Evolutionary conservation across 1,139 yeast species (phyloP).

Genomic region (Suhomyces chickasaworum): DNA sequence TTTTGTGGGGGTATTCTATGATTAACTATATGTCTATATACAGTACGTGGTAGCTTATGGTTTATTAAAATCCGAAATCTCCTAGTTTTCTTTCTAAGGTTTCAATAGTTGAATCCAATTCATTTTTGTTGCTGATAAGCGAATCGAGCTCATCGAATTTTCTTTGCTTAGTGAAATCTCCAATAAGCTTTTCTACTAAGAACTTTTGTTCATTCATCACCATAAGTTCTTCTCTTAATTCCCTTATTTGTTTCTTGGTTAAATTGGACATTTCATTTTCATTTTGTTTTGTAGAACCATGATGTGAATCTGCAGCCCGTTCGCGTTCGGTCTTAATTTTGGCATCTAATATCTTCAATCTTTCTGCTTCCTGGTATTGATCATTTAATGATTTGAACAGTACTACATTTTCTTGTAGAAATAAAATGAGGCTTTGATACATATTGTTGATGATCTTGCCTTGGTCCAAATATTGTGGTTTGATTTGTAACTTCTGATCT

Average conservation of each 20-base stretch:
- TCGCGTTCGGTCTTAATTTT: neutral
- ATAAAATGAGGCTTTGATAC: slow-evolving; percentile 35
- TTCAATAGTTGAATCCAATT: slow-evolving; percentile 55
- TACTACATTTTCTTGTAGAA: slow-evolving; percentile 38
- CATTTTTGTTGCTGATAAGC: slow-evolving; percentile 59
- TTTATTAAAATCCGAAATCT: slow-evolving; percentile 54
- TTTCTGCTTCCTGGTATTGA: slow-evolving; percentile 28
- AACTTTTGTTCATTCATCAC: slow-evolving; percentile 84
- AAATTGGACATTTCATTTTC: slow-evolving; percentile 28
- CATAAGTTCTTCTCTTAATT: slow-evolving; percentile 73
- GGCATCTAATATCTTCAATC: slow-evolving; percentile 9
- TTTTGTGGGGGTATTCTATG: slow-evolving; percentile 3
- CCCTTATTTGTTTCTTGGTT: slow-evolving; percentile 55
- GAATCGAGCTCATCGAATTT: slow-evolving; percentile 76
- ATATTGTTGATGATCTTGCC: slow-evolving; percentile 33
- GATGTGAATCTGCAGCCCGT: neutral
- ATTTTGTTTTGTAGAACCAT: slow-evolving; percentile 2
- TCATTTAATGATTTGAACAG: slow-evolving; percentile 33
- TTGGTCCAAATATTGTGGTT: slow-evolving; percentile 18
- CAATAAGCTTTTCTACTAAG: slow-evolving; percentile 64
- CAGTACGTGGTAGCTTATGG: neutral
- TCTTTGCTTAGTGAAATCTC: slow-evolving; percentile 62
- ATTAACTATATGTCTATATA: neutral
- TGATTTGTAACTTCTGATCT: slow-evolving; percentile 21
- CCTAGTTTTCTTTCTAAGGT: slow-evolving; percentile 59